These are phyloP conservation scores for Fusarium sacchari DNA, from an alignment of 2,329 filamentous ascomycete genomes.

Conservation along the genomic window DNA sequence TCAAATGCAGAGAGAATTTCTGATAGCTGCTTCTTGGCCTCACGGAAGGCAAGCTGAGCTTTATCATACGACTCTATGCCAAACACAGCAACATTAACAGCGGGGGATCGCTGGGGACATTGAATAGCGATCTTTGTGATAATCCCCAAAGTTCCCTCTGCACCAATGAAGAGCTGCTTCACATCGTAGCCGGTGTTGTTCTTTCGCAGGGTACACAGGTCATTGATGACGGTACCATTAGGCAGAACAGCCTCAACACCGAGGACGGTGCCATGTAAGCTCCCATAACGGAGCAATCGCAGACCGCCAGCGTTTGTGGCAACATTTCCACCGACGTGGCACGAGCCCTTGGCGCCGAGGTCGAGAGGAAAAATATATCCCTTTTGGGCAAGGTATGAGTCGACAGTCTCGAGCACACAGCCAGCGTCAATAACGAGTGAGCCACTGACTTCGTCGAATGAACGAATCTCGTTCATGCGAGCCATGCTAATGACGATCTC, in stretches of 20 bases:
- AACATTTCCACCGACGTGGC: conserved; percentile 95
- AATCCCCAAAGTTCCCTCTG: conserved; percentile 93
- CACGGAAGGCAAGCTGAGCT: conserved; percentile 84
- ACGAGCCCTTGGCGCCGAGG: conserved; percentile 96
- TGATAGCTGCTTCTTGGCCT: conserved; percentile 88
- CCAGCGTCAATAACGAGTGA: conserved; percentile 91
- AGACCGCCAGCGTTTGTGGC: conserved; percentile 95
- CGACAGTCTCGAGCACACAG: conserved; percentile 87
- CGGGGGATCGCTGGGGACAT: conserved; percentile 86
- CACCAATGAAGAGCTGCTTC: conserved; percentile 96
- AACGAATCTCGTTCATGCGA: conserved; percentile 90
- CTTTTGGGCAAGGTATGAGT: conserved; percentile 84
- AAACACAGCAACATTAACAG: conserved; percentile 95
- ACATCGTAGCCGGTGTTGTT: conserved; percentile 99
- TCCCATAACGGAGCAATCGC: conserved; percentile 89
- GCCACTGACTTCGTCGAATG: conserved; percentile 93
- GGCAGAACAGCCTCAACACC: conserved; percentile 94
- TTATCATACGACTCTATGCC: conserved; percentile 91
- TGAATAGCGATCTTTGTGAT: conserved; percentile 91
- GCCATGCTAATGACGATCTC: conserved; percentile 94
- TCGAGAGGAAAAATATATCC: conserved; percentile 95
- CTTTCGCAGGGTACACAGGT: conserved; percentile 88
- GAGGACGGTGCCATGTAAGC: conserved; percentile 90
- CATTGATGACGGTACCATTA: conserved; percentile 90
- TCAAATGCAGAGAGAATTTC: conserved; percentile 98